Conservation (phyloP, 148 eudicot genomes). For the Heliosperma pusillum region DNA sequence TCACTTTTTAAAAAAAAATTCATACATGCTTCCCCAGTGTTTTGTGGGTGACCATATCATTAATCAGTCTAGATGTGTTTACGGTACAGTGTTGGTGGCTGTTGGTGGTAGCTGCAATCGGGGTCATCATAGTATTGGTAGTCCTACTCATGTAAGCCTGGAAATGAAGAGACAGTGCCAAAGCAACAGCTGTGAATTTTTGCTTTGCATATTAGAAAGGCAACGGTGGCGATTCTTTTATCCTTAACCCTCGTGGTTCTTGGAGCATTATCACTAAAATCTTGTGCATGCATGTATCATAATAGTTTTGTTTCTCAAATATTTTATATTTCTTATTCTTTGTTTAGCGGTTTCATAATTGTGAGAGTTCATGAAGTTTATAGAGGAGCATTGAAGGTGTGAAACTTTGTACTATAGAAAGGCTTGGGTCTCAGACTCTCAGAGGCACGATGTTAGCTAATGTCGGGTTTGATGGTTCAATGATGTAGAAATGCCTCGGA, state of each 20-base stretch:
- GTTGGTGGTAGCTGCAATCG: conserved; percentile 43
- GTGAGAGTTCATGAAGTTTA: neutral
- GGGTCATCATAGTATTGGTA: conserved; percentile 40
- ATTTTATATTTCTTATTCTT: conserved; percentile 10
- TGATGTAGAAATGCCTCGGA: neutral
- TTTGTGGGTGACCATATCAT: neutral
- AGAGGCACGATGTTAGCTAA: neutral
- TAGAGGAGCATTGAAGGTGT: neutral
- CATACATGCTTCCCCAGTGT: neutral
- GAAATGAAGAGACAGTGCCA: conserved; percentile 17
- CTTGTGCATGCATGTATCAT: conserved; percentile 22
- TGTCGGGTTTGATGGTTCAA: neutral
- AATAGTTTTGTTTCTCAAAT: neutral
- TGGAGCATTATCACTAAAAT: conserved; percentile 21
- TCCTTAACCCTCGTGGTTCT: conserved; percentile 13
- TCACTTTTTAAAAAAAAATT: neutral
- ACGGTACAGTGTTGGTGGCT: conserved; percentile 66
- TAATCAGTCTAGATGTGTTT: neutral
- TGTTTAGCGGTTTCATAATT: conserved; percentile 8
- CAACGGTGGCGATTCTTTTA: conserved; percentile 15
- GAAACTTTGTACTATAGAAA: neutral
- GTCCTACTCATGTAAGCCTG: conserved; percentile 39
- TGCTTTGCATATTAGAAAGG: conserved; percentile 9
- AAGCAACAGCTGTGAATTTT: conserved; percentile 3
- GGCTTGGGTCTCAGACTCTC: neutral